Conservation (phyloP, 1,284 basidiomycete species). For the Pisolithus thermaeus region DNA sequence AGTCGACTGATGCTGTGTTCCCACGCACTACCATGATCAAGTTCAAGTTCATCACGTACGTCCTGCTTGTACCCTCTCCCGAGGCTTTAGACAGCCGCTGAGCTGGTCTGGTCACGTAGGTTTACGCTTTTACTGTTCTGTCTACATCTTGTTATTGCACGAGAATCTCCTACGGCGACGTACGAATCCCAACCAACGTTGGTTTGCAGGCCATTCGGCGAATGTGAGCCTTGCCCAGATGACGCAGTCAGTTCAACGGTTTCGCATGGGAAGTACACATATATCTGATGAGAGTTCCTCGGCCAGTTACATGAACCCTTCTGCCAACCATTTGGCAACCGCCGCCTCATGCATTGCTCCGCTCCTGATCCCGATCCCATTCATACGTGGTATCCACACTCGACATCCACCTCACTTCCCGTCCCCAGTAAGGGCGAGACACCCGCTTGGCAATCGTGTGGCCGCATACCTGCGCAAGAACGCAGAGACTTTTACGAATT, state of each 20-base stretch:
- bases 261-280: not conserved
- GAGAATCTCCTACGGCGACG: constrained; percentile 3
- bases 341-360: constrained; percentile 77
- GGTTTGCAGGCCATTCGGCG: constrained; percentile 68
- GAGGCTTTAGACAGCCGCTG: not conserved
- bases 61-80: not conserved
- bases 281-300: not conserved
- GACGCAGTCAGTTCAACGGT: constrained; percentile 55
- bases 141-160: constrained; percentile 5
- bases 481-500: constrained; percentile 86
- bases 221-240: constrained; percentile 78
- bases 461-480: constrained; percentile 73
- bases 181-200: constrained; percentile 2
- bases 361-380: constrained; percentile 25
- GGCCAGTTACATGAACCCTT: constrained; percentile 75
- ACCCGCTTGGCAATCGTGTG: constrained; percentile 86
- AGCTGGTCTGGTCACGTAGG: constrained; percentile 4
- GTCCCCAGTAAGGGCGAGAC: constrained; percentile 51
- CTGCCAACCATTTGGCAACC: constrained; percentile 88
- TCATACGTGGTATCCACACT: constrained; percentile 15
- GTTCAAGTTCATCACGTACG: constrained; percentile 7
- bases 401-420: constrained; percentile 11
- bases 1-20: not conserved
- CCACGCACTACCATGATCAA: constrained; percentile 15
- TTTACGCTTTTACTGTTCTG: constrained; percentile 9